Base-by-base conservation (phyloP, 192 early-diverging fungal genomes). In the Mortierella alpina region DNA sequence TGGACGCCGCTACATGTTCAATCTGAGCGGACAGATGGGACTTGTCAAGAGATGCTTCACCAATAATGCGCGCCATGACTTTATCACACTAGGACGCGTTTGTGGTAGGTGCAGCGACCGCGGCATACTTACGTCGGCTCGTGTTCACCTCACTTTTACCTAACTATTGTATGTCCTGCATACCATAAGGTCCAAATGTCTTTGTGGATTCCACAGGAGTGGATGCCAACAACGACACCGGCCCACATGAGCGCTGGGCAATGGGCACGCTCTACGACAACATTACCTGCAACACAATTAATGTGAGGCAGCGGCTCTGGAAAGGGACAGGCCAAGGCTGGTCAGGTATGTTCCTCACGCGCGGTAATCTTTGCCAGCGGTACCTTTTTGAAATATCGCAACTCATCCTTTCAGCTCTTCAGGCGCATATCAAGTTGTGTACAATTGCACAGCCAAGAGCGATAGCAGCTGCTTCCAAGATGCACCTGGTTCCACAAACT, bases 1-100 rank as follows among this genome's bases (percentile, higher is more conserved):
- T 17, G 77, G 77, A 12, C 77, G 77, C 52, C 77, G 77, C n/a
- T 80, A 80, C n/a, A 71, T 72, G 60, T 80, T 68, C 46, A 80
- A 80, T 31, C 64, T 80, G 23, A 72, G 77, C 31, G 77, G 77
- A 1, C 77, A 80, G 57, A 80, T 63, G 60, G 77, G 77, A 15
- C 77, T 80, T 51, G 77, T 80, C 42, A 80, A 80, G 49, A 65
- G 77, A 4, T 83, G 73, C 45, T 77, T 75, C 58, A 72, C 70
- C 18, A 75, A 64, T 56, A 66, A 75, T 55, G 81, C 73, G 31
- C 81, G 73, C 1, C 73, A 75, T 48, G 81, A 83, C 42, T 77
- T 83, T 56, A 63, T 72, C 55, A 72, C 81, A 5, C 55, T 72
- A 22, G 73, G 73, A 15, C 62, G 73, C 17, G 68, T 76, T n/a